Conservation (phyloP, 257 asterid species). For the Haberlea rhodopensis region DNA sequence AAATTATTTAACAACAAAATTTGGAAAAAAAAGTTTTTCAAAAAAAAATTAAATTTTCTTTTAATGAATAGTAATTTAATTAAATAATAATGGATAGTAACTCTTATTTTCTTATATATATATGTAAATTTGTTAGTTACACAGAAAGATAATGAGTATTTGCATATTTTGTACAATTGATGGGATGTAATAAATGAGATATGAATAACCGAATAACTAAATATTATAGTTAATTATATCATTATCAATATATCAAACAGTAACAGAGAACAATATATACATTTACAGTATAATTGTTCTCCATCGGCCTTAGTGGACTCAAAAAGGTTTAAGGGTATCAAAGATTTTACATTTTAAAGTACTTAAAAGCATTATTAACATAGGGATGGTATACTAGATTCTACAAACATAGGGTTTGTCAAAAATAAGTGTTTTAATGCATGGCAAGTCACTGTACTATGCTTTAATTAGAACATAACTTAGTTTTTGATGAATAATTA, state of each 20-base stretch:
- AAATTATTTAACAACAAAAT: too few relatives aligned
- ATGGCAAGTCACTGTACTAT: background rate
- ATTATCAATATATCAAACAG: too few relatives aligned
- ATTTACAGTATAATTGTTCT: slow-evolving; percentile 12
- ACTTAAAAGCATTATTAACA: slow-evolving; percentile 9
- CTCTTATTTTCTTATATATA: too few relatives aligned
- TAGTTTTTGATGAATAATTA: background rate
- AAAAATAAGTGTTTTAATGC: slow-evolving; percentile 1
- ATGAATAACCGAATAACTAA: too few relatives aligned
- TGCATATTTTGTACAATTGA: too few relatives aligned
- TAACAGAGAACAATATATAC: background rate
- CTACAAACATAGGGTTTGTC: slow-evolving; percentile 11
- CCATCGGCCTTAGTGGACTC: slow-evolving; percentile 31
- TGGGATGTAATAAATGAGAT: too few relatives aligned
- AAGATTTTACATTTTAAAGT: slow-evolving; percentile 3
- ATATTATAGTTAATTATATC: too few relatives aligned
- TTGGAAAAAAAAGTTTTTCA: too few relatives aligned
- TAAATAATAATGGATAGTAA: too few relatives aligned
- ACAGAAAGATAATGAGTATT: slow-evolving; percentile 39
- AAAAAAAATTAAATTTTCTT: too few relatives aligned
- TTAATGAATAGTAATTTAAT: too few relatives aligned
- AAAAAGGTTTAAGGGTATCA: slow-evolving; percentile 29
- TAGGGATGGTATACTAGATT: background rate
- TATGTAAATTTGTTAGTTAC: too few relatives aligned
- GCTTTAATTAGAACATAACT: background rate